phyloP scores from a whole-genome alignment of 192 early-diverging fungal genomes.

The Funneliformis mosseae region DNA sequence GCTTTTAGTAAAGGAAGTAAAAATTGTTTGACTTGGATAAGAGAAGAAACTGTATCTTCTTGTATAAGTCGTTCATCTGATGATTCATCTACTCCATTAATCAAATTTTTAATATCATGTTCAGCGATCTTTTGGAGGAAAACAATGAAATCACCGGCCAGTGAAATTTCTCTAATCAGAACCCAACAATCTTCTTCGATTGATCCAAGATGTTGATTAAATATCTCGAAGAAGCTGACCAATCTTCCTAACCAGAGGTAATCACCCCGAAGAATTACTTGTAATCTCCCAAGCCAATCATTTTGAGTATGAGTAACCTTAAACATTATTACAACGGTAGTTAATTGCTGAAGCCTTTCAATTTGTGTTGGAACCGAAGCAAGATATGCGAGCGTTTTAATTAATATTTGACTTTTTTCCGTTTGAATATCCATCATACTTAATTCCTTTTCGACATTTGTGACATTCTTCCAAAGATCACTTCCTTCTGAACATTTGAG shows the following conservation, averaged over 20 bases:
- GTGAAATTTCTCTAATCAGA: slow-evolving; percentile 17
- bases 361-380: neutral
- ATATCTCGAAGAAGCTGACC: neutral
- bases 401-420: neutral
- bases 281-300: neutral
- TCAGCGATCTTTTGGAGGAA: slow-evolving; percentile 14
- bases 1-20: slow-evolving; percentile 1
- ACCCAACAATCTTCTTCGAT: slow-evolving; percentile 7
- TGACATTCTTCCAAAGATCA: slow-evolving; percentile 4
- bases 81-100: slow-evolving; percentile 35
- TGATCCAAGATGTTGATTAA: neutral
- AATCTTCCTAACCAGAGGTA: slow-evolving; percentile 5
- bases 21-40: slow-evolving; percentile 32
- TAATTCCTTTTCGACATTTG: slow-evolving; percentile 6
- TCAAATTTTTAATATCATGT: slow-evolving; percentile 34
- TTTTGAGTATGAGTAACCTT: neutral
- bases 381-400: neutral
- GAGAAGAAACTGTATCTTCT: slow-evolving; percentile 29
- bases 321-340: neutral
- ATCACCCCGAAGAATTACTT: neutral
- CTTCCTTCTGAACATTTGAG: neutral
- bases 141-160: slow-evolving; percentile 7
- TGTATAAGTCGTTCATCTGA: slow-evolving; percentile 35
- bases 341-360: neutral
- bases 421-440: neutral